These are phyloP conservation scores for Amoebophrya sp. DNA, from an alignment of 169 alveolate genomes.

Conservation along the genomic window DNA sequence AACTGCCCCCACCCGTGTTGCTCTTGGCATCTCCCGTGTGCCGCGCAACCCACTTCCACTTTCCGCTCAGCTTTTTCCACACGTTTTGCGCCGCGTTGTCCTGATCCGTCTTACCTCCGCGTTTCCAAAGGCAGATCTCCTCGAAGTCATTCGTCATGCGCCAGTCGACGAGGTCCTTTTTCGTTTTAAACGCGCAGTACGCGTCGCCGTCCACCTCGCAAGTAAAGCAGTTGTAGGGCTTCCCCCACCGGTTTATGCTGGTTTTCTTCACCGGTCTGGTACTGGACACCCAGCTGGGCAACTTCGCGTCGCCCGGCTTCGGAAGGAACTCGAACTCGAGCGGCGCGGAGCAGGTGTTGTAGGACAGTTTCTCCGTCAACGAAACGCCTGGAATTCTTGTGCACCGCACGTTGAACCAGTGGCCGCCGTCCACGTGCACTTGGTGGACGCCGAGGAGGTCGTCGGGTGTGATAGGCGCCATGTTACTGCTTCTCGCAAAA, in stretches of 20 bases:
- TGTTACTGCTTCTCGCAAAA: too few relatives aligned
- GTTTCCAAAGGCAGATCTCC: neutral
- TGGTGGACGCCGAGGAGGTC: slow-evolving; percentile 19
- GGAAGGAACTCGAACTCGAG: slow-evolving; percentile 1
- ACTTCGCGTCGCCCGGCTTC: neutral
- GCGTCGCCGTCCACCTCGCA: slow-evolving; percentile 21
- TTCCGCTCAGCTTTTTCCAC: too few relatives aligned
- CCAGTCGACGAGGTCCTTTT: neutral
- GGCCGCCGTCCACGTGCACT: slow-evolving; percentile 18
- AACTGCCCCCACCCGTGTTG: too few relatives aligned
- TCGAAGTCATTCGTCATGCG: neutral
- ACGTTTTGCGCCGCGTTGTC: neutral
- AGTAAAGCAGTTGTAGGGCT: neutral
- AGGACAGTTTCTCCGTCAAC: neutral
- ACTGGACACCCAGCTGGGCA: neutral
- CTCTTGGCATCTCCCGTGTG: too few relatives aligned
- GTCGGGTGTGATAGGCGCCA: neutral
- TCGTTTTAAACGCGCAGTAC: neutral
- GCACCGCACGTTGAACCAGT: slow-evolving; percentile 22
- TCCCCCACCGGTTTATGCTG: neutral
- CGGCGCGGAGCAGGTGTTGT: neutral
- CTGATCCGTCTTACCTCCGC: neutral
- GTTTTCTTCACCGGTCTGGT: neutral
- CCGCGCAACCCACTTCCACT: too few relatives aligned
- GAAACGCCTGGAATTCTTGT: neutral